Base-by-base conservation (phyloP, 2,329 filamentous ascomycete species). In the Aspergillus sp. region DNA sequence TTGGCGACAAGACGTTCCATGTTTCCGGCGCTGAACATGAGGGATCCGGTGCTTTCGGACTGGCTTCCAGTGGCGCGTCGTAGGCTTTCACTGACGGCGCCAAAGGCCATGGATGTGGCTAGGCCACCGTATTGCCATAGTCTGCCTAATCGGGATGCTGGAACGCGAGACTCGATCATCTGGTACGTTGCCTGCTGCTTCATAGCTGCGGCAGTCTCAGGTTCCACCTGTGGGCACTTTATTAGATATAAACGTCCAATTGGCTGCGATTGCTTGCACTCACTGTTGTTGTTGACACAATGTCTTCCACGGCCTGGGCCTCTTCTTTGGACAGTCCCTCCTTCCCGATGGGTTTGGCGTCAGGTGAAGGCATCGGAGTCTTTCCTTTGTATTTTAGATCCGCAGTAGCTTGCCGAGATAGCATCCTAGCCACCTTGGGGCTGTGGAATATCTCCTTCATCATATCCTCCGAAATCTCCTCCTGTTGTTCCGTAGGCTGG, bases 101-200 rank as follows among this genome's bases (percentile, higher is more conserved):
- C 95, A 69, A 96, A 91, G 7, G 97, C 87, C 93, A 99, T 97
- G 50, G 94, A 96, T 0, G 92, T 94, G 25, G 92, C 95, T 5
- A 99, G 84, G 0, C 95, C 92, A 58, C 92, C 87, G 73, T 98
- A 99, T 76, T 99, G 96, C 91, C 94, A 97, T 23, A 99, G 80
- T 58, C 95, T 86, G 47, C 93, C 90, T 55, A 99, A 78, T 4
- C 95, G 88, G 7, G 92, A 92, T 0, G 95, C 91, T 1, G 95
- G 95, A 0, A 99, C 93, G 64, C 88, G 89, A 9, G 95, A 99
- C 71, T 98, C 94, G 58, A 89, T 85, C 73, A 99, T 87, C 62
- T 89, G 82, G 71, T 96, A 92, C 0, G 78, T 70, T 32, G 76
- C 68, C 48, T 75, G 73, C 59, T 74, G 69, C 38, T 63, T 65